A percentile compares a stretch with the other conserved stretches of the same genome.
phyloP scores from a whole-genome alignment of 2,329 filamentous ascomycete genomes.

The Hypoxylon sp. region DNA sequence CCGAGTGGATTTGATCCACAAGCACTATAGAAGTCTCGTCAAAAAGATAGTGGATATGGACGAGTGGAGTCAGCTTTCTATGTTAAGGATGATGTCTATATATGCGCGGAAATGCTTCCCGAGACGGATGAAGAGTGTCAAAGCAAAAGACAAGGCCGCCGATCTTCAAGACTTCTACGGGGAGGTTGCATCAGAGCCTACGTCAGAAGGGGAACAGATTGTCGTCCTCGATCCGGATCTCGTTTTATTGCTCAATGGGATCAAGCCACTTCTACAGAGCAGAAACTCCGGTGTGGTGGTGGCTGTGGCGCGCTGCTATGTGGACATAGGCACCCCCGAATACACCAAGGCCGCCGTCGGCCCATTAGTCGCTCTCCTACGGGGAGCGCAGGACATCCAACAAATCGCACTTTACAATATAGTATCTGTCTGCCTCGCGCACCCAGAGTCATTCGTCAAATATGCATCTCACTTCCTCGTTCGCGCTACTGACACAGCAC shows the following conservation, averaged over 20 bases:
- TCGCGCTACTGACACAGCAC: constrained; percentile 80
- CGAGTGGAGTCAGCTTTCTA: constrained; percentile 94
- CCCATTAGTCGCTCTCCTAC: constrained; percentile 86
- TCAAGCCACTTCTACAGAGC: constrained; percentile 88
- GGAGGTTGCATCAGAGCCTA: constrained; percentile 68
- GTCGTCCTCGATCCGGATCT: constrained; percentile 85
- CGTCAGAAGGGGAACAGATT: constrained; percentile 67
- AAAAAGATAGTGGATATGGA: constrained; percentile 98
- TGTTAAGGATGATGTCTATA: constrained; percentile 82
- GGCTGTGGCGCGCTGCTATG: constrained; percentile 86
- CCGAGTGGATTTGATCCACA: constrained; percentile 88
- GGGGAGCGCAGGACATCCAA: constrained; percentile 88
- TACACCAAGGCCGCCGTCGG: constrained; percentile 84
- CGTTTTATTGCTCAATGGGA: constrained; percentile 82
- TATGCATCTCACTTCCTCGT: constrained; percentile 93
- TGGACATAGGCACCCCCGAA: constrained; percentile 84
- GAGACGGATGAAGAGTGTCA: constrained; percentile 72
- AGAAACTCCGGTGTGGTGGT: constrained; percentile 94
- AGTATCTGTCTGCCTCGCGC: constrained; percentile 86
- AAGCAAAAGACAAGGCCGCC: constrained; percentile 55
- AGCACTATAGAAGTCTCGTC: constrained; percentile 87
- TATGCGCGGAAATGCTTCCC: constrained; percentile 94
- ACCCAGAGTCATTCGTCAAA: constrained; percentile 85
- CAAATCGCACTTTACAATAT: constrained; percentile 94
- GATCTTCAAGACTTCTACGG: constrained; percentile 85